Evolutionary conservation across 768 basidiomycete species (phyloP), one percentile per base, ranked within the genome.

Genomic region (Paxillus involutus): DNA sequence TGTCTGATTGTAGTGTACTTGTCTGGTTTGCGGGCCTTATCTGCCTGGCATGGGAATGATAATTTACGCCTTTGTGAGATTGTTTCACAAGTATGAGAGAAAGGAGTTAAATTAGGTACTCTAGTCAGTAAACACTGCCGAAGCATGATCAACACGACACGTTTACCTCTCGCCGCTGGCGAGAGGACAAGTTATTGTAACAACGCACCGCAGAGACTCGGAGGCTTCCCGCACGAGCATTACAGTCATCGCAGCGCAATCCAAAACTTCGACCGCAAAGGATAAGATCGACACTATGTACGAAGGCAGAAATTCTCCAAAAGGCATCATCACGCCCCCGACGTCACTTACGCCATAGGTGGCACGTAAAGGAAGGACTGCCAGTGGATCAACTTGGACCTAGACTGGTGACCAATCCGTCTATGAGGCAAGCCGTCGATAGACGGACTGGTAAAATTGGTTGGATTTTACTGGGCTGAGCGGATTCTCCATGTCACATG

Each of bases 21-120:
- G 42, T 49, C 43, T 40, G 10, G n/a, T n/a, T n/a, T n/a, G n/a
- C n/a, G n/a, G n/a, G n/a, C 36, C 46, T 14, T 24, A 37, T 17
- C 39, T 44, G 50, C 32, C 7, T 50, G 16, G 24, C 46, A 42
- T 39, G 30, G 42, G 35, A 43, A 49, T 40, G 49, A 55, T 55
- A 33, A 55, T 55, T 21, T 40, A 44, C 37, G 29, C 21, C 21
- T 3, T 30, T 9, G 29, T 30, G 29, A 30, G 29, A 30, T 30
- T 9, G 9, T 33, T 1, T 10, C 33, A 10, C 33, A 33, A 8
- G 33, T 4, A 33, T 33, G 33, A 33, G 33, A 33, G 33, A 33
- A 21, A 21, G 21, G 21, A 21, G 12, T 33, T 10, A 10, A 11
- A 12, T 33, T 8, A 33, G 33, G 11, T 30, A 30, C 29, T 30